These are phyloP conservation scores for Urtica urens DNA, from an alignment of 306 rosid species.

Conservation along the genomic window DNA sequence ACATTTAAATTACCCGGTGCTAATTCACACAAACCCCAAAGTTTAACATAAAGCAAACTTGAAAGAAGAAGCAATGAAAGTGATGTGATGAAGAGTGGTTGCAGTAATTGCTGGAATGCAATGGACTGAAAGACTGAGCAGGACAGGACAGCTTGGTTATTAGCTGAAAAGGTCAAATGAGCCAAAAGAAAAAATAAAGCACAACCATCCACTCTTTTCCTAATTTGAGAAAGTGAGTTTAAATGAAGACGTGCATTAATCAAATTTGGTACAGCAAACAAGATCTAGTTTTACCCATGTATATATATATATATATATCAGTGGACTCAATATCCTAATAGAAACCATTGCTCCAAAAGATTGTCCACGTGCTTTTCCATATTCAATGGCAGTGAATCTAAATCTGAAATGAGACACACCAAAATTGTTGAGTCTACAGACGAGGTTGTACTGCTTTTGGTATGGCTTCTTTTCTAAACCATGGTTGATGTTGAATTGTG, in stretches of 20 bases:
- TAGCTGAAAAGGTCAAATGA: constrained; percentile 9
- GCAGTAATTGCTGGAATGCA: not conserved
- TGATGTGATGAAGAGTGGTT: not conserved
- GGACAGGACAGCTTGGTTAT: not conserved
- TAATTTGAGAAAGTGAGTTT: not conserved
- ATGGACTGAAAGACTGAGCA: no score
- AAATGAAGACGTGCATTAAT: not conserved
- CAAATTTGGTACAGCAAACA: constrained; percentile 5
- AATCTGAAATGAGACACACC: not conserved
- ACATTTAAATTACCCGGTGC: not conserved
- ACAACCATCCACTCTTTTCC: constrained; percentile 8
- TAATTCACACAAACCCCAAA: not conserved
- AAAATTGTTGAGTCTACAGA: not conserved
- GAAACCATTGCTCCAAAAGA: not conserved
- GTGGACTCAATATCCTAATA: not conserved
- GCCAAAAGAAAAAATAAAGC: not conserved
- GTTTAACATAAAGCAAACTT: not conserved
- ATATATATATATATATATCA: no score
- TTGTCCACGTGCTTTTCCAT: not conserved
- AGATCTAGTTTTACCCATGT: not conserved
- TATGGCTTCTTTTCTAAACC: not conserved
- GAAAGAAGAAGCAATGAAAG: not conserved
- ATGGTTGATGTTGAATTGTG: not conserved
- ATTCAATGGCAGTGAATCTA: not conserved
- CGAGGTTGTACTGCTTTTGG: not conserved